phyloP scores from a whole-genome alignment of 495 filamentous ascomycete species.

The Cudoniella acicularis region DNA sequence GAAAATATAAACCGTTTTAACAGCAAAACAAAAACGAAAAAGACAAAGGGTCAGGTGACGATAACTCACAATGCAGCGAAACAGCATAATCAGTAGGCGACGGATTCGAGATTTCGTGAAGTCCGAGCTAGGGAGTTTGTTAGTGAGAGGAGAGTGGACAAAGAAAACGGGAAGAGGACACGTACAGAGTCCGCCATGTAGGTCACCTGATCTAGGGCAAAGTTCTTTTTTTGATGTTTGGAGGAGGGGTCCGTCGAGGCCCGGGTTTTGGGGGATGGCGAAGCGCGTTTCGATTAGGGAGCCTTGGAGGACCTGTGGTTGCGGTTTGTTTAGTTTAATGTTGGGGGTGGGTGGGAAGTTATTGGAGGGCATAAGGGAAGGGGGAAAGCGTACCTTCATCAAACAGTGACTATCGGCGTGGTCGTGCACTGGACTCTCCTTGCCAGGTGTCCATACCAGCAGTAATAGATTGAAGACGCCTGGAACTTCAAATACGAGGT shows the following conservation, averaged over 20 bases:
- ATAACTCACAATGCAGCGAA: constrained; percentile 71
- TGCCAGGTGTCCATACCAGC: constrained; percentile 91
- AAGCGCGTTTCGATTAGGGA: constrained; percentile 76
- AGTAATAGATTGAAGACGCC: constrained; percentile 56
- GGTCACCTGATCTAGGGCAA: constrained; percentile 48
- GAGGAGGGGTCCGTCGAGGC: constrained; percentile 9
- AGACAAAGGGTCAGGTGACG: constrained; percentile 1
- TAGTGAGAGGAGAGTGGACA: neutral
- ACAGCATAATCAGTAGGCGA: constrained; percentile 69
- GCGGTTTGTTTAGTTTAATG: neutral
- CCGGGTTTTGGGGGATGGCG: constrained; percentile 55
- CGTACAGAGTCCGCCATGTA: constrained; percentile 70
- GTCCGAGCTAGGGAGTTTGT: constrained; percentile 53
- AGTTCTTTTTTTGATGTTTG: constrained; percentile 12
- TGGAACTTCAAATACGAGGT: constrained; percentile 74
- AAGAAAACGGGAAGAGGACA: neutral
- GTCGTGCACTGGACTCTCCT: constrained; percentile 81
- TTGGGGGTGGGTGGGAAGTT: constrained; percentile 25
- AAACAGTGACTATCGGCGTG: constrained; percentile 79
- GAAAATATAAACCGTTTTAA: constrained; percentile 1
- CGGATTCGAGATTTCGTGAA: constrained; percentile 78
- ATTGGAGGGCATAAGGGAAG: neutral
- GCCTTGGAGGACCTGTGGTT: constrained; percentile 58
- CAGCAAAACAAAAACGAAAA: neutral
- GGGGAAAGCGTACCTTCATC: constrained; percentile 40